These are phyloP conservation scores for Lotmaria passim DNA, from an alignment of 208 protist species.

Conservation along the genomic window DNA sequence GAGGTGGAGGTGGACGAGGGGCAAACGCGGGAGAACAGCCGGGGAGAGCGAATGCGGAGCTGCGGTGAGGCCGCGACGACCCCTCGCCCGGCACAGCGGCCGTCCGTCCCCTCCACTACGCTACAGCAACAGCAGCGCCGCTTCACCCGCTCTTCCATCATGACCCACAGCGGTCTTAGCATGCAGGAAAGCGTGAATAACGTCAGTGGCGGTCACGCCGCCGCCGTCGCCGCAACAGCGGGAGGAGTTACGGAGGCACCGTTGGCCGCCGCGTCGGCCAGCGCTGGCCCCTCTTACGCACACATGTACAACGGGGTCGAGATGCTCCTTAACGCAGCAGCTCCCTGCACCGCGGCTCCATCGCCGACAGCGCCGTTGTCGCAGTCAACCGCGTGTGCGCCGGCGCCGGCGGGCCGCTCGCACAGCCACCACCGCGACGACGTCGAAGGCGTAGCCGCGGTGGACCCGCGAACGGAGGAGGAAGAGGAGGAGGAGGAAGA, in stretches of 20 bases:
- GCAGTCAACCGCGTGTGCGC: no score
- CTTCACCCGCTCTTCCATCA: constrained; percentile 5
- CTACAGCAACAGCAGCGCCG: constrained; percentile 5
- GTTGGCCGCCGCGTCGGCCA: no score
- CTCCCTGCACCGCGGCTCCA: no score
- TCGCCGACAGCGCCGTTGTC: no score
- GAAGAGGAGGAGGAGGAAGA: no score
- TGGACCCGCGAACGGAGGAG: no score
- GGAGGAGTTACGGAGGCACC: background rate
- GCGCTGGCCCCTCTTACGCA: no score
- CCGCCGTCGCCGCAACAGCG: background rate
- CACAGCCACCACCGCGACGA: no score
- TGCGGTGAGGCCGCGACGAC: background rate
- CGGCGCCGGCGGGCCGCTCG: no score
- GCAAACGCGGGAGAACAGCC: background rate
- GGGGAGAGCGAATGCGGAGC: background rate
- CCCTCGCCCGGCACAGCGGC: background rate
- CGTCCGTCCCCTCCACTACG: background rate
- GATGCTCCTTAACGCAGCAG: no score
- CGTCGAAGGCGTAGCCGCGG: no score
- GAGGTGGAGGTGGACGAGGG: background rate
- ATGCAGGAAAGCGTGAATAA: constrained; percentile 5
- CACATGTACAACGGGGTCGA: no score
- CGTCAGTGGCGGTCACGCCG: background rate
- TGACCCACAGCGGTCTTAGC: constrained; percentile 16